phyloP scores from a whole-genome alignment of 345 rosid genomes.

The Mallotus nudiflorus region DNA sequence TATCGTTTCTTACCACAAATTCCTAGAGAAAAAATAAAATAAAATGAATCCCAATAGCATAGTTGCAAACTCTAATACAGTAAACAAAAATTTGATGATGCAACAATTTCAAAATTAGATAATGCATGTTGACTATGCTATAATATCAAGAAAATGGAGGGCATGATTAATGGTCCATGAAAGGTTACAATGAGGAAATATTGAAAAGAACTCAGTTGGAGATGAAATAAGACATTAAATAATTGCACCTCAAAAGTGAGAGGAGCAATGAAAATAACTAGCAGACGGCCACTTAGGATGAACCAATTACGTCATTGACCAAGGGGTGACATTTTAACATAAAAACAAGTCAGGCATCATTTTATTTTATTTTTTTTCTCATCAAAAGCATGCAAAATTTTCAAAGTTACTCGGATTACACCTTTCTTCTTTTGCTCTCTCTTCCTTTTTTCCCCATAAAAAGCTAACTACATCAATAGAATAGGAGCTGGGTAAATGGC shows the following conservation, averaged over 20 bases:
- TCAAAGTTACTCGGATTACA: not conserved
- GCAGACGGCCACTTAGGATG: not conserved
- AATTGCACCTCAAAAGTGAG: not conserved
- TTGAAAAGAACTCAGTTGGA: not conserved
- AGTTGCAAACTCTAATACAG: not conserved
- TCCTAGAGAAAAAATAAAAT: conserved; percentile 43
- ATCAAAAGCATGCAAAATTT: not conserved
- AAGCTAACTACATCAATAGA: not conserved
- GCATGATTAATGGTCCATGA: too few relatives aligned
- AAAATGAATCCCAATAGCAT: not conserved
- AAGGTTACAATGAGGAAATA: not conserved
- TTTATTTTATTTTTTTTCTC: not conserved
- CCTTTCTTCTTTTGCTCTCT: not conserved
- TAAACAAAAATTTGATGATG: not conserved
- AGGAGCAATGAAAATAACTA: not conserved
- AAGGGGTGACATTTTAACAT: not conserved
- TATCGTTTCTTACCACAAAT: conserved; percentile 93
- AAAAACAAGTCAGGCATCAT: not conserved
- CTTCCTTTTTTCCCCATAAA: not conserved
- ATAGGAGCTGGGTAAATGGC: not conserved
- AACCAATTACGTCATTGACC: not conserved
- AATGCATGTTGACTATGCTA: not conserved
- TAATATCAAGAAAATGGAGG: not conserved
- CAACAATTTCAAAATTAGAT: too few relatives aligned
- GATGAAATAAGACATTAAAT: not conserved